phyloP scores from a whole-genome alignment of 352 stramenopile species.

The Hyaloperonospora arabidopsidis region DNA sequence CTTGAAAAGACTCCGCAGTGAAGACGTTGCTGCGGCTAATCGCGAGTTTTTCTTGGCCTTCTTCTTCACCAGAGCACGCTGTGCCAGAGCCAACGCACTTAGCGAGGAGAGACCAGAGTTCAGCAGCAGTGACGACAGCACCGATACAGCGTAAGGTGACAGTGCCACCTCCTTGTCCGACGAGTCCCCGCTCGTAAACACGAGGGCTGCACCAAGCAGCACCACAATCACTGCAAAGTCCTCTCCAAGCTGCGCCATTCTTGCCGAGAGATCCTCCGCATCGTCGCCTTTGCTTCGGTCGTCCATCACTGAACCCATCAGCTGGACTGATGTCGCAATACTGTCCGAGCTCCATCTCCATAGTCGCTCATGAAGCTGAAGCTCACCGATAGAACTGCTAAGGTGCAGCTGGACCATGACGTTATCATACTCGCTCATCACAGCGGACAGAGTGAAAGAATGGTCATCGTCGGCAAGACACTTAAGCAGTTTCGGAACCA shows the following conservation, averaged over 20 bases:
- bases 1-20: constrained; percentile 52
- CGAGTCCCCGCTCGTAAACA: constrained; percentile 10
- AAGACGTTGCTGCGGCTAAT: constrained; percentile 16
- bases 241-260: constrained; percentile 21
- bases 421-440: constrained; percentile 34
- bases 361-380: constrained; percentile 29
- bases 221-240: constrained; percentile 26
- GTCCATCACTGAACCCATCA: constrained; percentile 12
- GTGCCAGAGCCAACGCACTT: constrained; percentile 34
- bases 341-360: constrained; percentile 50
- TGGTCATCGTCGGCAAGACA: constrained; percentile 26
- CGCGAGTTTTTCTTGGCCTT: constrained; percentile 61
- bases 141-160: constrained; percentile 46
- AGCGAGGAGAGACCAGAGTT: constrained; percentile 54
- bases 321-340: constrained; percentile 10
- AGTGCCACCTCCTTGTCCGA: constrained; percentile 15
- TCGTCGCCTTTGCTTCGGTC: constrained; percentile 9
- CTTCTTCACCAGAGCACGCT: constrained; percentile 47
- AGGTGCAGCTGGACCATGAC: constrained; percentile 25
- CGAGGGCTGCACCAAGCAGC: constrained; percentile 17
- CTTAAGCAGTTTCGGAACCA: constrained; percentile 46
- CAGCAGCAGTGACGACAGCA: constrained; percentile 43
- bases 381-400: constrained; percentile 4
- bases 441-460: constrained; percentile 15
- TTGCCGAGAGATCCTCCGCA: constrained; percentile 14